Evolutionary conservation across 2,329 filamentous ascomycete species (phyloP).

Genomic region (Pseudogymnoascus sp.): DNA sequence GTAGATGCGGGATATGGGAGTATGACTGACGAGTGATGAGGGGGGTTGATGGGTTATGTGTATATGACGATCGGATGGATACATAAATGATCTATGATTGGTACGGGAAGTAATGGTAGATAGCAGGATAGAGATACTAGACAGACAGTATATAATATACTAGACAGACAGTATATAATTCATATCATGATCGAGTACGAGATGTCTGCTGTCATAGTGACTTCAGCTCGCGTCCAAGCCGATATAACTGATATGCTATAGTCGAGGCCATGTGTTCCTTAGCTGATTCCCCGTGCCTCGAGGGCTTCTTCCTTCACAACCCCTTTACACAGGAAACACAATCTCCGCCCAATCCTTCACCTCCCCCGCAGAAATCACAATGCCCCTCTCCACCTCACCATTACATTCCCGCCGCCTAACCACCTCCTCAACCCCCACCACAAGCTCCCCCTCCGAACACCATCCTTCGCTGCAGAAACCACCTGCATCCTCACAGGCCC

Average conservation of each 20-base stretch:
- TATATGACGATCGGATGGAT: not conserved
- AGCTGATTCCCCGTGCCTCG: no score
- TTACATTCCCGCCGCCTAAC: not conserved
- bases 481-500: not conserved
- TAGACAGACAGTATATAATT: no score
- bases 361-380: not conserved
- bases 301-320: no score
- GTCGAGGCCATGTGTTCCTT: no score
- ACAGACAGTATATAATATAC: no score
- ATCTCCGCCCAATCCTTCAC: not conserved
- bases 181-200: no score
- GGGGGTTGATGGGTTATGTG: constrained; percentile 26
- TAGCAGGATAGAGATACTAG: not conserved
- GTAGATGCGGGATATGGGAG: constrained; percentile 51
- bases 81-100: not conserved
- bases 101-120: not conserved
- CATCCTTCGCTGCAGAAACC: not conserved
- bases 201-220: no score
- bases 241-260: no score
- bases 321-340: no score
- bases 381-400: not conserved
- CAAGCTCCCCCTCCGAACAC: not conserved
- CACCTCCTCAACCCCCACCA: not conserved
- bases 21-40: constrained; percentile 38
- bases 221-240: no score